Percentiles rank a stretch among this genome's conserved stretches.
phyloP scores from a whole-genome alignment of 345 rosid species.

The Melaleuca alternifolia region DNA sequence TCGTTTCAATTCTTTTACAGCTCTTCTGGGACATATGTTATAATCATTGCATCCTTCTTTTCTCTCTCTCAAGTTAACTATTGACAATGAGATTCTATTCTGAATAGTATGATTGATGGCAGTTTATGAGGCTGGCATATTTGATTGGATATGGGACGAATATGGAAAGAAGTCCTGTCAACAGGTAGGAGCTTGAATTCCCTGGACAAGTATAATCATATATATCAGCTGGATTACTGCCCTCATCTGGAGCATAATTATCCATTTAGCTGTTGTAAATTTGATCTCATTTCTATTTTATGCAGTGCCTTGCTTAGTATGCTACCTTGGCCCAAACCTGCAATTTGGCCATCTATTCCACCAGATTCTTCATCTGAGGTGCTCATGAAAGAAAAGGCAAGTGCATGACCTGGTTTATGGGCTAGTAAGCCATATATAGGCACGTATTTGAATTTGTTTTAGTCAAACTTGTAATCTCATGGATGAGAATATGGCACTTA shows the following conservation, averaged over 20 bases:
- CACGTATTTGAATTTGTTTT: neutral
- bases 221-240: neutral
- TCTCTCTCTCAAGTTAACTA: neutral
- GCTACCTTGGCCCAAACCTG: constrained; percentile 99
- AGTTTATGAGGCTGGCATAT: constrained; percentile 97
- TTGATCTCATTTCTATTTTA: constrained; percentile 7
- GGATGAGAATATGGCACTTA: neutral
- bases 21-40: neutral
- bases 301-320: constrained; percentile 94
- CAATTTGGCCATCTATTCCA: constrained; percentile 92
- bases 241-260: neutral
- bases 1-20: neutral
- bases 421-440: neutral
- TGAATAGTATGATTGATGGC: constrained; percentile 10
- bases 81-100: neutral
- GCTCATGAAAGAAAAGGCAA: constrained; percentile 92
- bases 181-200: constrained; percentile 44
- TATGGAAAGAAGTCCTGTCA: constrained; percentile 89
- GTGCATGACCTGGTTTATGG: constrained; percentile 9
- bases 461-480: neutral
- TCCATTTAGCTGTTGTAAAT: neutral
- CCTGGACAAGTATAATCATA: neutral
- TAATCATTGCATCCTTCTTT: neutral
- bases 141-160: constrained; percentile 81
- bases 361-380: constrained; percentile 70